Conservation (phyloP, 2,329 filamentous ascomycete species). For the Clonostachys chloroleuca region DNA sequence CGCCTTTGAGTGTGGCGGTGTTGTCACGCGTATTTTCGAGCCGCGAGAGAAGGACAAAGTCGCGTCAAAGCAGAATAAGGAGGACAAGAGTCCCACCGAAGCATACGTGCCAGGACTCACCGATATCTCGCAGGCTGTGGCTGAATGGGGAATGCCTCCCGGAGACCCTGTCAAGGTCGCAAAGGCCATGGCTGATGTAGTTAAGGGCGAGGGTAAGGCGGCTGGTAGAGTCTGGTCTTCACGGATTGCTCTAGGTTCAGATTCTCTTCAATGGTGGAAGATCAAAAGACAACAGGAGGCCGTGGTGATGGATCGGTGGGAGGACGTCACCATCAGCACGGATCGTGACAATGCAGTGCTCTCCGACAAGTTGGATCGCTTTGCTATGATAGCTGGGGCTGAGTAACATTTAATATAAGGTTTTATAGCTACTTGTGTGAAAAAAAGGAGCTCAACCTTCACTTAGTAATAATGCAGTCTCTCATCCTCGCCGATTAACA, state of each 20-base stretch:
- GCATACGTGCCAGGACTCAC: slow-evolving; percentile 12
- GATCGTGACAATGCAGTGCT: slow-evolving; percentile 9
- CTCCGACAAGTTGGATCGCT: background rate
- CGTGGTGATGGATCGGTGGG: slow-evolving; percentile 12
- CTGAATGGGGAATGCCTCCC: slow-evolving; percentile 3
- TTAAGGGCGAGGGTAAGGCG: slow-evolving; percentile 16
- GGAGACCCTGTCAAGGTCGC: slow-evolving; percentile 16
- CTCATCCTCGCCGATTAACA: too few species aligned
- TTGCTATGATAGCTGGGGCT: background rate
- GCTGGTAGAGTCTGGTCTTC: slow-evolving; percentile 13
- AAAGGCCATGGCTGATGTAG: slow-evolving; percentile 15
- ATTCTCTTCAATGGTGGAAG: slow-evolving; percentile 14
- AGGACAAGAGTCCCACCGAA: slow-evolving; percentile 1
- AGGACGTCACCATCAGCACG: slow-evolving; percentile 12
- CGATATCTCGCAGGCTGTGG: slow-evolving; percentile 11
- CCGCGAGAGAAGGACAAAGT: slow-evolving; percentile 11
- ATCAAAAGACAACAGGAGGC: slow-evolving; percentile 12
- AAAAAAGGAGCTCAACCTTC: too few species aligned
- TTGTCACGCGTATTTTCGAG: slow-evolving; percentile 17
- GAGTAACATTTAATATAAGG: too few species aligned
- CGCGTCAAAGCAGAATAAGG: background rate
- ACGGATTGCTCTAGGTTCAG: slow-evolving; percentile 21
- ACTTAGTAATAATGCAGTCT: too few species aligned
- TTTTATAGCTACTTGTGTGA: too few species aligned
- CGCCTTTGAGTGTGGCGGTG: slow-evolving; percentile 23